Base-by-base conservation (phyloP, 1,284 basidiomycete species). In the Rugosomyces carneus region DNA sequence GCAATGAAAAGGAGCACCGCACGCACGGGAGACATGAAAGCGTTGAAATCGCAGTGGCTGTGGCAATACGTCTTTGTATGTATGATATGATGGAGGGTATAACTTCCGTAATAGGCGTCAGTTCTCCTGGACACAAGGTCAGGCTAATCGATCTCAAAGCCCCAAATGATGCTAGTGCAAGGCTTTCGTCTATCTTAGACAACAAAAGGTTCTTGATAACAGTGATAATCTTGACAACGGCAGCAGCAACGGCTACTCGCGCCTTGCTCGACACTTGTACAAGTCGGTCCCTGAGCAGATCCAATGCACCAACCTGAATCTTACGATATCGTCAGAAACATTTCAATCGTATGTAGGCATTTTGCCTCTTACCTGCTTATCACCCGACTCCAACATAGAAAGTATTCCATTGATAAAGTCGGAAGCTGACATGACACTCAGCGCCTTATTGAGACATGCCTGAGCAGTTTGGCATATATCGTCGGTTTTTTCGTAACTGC, bases 251-350 rank as follows among this genome's bases (percentile, higher is more conserved):
- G 20, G 70, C 69, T 39, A 67, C 64, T 18, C 92, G 78, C 24
- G 78, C 66, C n/a, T 72, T 69, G 10, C 75, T 66, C 4, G 80
- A 70, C 46, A 94, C 72, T 13, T 77, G 68, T 0, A 77, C 71
- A 1, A 94, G 65, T 20, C 89, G 78, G 32, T 81, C 75, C 5
- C 74, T 69, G 18, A 94, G 64, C 3, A 93, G 69, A 31, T 76
- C 72, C 23, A 90, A 66, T n/a, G 80, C 80, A 29, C 77, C 83
- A 5, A 61, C 57, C 59, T 82, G 76, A 18, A 83, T 66, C 85
- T 89, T 45, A 16, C 46, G n/a, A 16, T 23, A 36, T 26, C 11
- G 32, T 53, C 5, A 56, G 42, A 37, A 34, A 13, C 5, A 26
- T 35, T 39, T 40, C 4, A 37, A 36, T 26, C 15, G 18, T 13